Evolutionary conservation across 495 filamentous ascomycete genomes (phyloP), one percentile per base, ranked within the genome.

Genomic region (Aspergillus steynii): DNA sequence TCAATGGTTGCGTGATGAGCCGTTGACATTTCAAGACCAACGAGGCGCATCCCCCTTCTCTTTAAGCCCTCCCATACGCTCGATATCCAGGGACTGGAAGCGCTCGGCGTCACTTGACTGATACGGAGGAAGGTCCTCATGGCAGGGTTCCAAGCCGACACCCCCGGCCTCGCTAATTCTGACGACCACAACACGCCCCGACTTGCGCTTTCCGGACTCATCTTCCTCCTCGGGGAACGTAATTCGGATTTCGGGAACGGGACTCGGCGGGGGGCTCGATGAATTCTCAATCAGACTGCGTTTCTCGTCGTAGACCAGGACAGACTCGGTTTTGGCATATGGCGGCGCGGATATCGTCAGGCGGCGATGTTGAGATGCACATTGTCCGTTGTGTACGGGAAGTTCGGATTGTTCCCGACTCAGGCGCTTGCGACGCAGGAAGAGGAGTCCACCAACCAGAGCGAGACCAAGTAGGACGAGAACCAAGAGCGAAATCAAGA

Each of bases 221-320:
- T 97, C 90, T 67, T 93, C 94, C 82, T 98, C 94, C 65, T 99
- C 95, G 14, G 95, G 95, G 79, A 99, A 97, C 0, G 95, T 99
- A 70, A 99, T 96, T 73, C 93, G 91, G 69, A 99, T 99, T 76
- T 97, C 92, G 10, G 95, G 95, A 12, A 98, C 85, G n/a, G 91
- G 91, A 59, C 90, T 93, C 50, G 87, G 74, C 29, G 93, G 91
- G 15, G 91, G 90, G 48, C 84, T 87, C 50, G 82, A 82, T 27
- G 90, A 89, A 72, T 88, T 88, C 49, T 86, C 82, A 61, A 95
- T 85, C 65, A 96, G 84, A 56, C 85, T 82, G 61, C 81, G 79
- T 73, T 90, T 85, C 72, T 92, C 89, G 65, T 89, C 86, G 69
- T 88, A 88, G 60, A 94, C 84, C 54, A 89, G 78, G 59, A 91